phyloP scores from a whole-genome alignment of 495 filamentous ascomycete species.

The Filosporella fistucella region DNA sequence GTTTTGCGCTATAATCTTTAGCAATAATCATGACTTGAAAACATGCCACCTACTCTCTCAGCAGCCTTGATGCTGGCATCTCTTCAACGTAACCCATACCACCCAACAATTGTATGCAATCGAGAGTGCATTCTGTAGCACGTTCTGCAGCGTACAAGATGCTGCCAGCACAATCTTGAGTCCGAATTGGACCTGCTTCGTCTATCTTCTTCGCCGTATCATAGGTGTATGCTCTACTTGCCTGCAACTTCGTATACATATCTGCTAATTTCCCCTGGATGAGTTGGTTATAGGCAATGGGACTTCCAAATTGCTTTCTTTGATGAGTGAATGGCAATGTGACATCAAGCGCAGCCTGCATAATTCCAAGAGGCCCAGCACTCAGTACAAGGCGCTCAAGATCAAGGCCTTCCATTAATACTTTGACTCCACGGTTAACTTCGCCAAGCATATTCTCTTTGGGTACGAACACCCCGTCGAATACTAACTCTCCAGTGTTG shows the following conservation, averaged over 20 bases:
- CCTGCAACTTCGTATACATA: constrained; percentile 93
- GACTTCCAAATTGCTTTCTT: constrained; percentile 81
- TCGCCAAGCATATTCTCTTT: constrained; percentile 73
- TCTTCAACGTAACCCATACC: constrained; percentile 97
- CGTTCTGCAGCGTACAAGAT: constrained; percentile 94
- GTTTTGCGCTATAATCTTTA: constrained; percentile 38
- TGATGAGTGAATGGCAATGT: constrained; percentile 86
- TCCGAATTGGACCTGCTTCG: constrained; percentile 61
- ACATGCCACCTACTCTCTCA: constrained; percentile 58
- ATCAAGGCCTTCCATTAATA: constrained; percentile 95
- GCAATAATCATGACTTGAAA: neutral
- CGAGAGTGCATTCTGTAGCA: constrained; percentile 82
- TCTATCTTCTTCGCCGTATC: constrained; percentile 73
- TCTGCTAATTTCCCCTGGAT: constrained; percentile 92
- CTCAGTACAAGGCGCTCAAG: constrained; percentile 90
- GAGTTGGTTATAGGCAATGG: constrained; percentile 90
- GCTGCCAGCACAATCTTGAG: constrained; percentile 90
- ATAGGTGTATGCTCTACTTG: constrained; percentile 75
- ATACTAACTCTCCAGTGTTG: constrained; percentile 93
- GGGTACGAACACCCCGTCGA: constrained; percentile 91
- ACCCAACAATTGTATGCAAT: constrained; percentile 91
- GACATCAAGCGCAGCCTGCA: constrained; percentile 88
- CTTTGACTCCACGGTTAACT: constrained; percentile 76
- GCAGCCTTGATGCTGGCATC: constrained; percentile 78
- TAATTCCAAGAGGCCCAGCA: constrained; percentile 84